Percentiles rank a stretch among this genome's conserved stretches.
phyloP scores from a whole-genome alignment of 169 alveolate species.

The Ichthyophthirius multifiliis region DNA sequence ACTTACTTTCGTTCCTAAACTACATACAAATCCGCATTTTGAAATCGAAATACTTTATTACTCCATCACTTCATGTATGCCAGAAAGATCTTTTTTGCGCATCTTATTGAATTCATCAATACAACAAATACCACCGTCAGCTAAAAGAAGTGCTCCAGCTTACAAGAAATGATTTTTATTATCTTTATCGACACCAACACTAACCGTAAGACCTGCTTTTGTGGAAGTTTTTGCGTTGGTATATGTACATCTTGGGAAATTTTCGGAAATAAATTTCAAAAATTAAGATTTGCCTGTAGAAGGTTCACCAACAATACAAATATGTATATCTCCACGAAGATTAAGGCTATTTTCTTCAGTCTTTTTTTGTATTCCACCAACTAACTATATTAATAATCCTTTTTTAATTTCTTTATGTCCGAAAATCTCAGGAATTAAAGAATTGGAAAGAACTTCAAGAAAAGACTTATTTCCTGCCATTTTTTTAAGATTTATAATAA shows the following conservation, averaged over 20 bases:
- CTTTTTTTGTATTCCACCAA: slow-evolving; percentile 44
- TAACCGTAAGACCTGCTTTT: slow-evolving; percentile 90
- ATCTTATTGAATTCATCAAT: slow-evolving; percentile 91
- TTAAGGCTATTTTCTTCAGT: slow-evolving; percentile 51
- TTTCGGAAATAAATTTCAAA: slow-evolving; percentile 69
- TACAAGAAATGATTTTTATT: slow-evolving; percentile 83
- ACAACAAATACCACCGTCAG: slow-evolving; percentile 95
- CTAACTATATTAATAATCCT: slow-evolving; percentile 55
- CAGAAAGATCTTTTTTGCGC: slow-evolving; percentile 81
- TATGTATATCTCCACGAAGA: slow-evolving; percentile 67
- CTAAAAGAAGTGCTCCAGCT: slow-evolving; percentile 94
- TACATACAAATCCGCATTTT: slow-evolving; percentile 83
- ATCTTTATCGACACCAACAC: slow-evolving; percentile 84
- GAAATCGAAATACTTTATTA: slow-evolving; percentile 92
- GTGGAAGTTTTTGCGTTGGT: too few relatives aligned
- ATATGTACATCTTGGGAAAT: slow-evolving; percentile 45
- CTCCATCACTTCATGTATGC: slow-evolving; percentile 96
- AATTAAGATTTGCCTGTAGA: slow-evolving; percentile 94
- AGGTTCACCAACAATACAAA: slow-evolving; percentile 91
- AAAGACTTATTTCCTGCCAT: too few relatives aligned
- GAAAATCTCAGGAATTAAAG: too few relatives aligned
- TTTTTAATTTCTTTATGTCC: too few relatives aligned
- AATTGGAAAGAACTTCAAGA: too few relatives aligned
- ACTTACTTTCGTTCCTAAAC: slow-evolving; percentile 72
- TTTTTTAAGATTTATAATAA: too few relatives aligned